Base-by-base conservation (phyloP, 2,329 filamentous ascomycete species). In the Ophiocordyceps australis region DNA sequence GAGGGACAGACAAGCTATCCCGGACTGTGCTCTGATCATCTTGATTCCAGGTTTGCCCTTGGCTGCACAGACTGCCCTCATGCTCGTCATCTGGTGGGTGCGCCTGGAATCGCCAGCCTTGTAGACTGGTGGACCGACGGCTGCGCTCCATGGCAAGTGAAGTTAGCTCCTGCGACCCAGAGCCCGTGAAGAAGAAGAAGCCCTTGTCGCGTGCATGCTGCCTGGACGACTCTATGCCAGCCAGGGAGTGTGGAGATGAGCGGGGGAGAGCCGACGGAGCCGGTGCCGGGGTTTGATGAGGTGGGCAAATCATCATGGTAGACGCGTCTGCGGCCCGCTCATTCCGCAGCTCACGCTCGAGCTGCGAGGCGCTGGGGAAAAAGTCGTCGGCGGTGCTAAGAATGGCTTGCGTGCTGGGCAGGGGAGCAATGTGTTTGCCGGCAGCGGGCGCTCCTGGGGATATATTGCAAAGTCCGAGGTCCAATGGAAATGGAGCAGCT, bases 351-450 rank as follows among this genome's bases (percentile, higher is more conserved):
- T 72, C 65, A 12, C 55, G 50, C 6, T 54, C 50, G 38, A 67
- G 59, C 36, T 73, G 66, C 0, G 62, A 66, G 1, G 61, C 52
- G n/a, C 55, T 61, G 1, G 63, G 63, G 23, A 68, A 62, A 32
- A 68, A 56, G 28, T 66, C 62, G 20, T 66, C 62, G 7, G 62
- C 37, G 30, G 64, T 51, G 21, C 53, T 43, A 7, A 68, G 44
- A n/a, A 69, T 65, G 7, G 55, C 47, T 31, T 68, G 65, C 0
- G 64, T 69, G 33, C 59, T 62, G 14, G 45, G 35, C 2, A 49
- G 51, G 3, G 47, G 47, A 3, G 30, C 23, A 20, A 45, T 40
- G 1, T 19, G 34, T 8, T 8, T 10, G 9, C 5, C 6, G 6
- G 3, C 5, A 11, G 15, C 15, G 5, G 15, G 16, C 20, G 14